phyloP scores from a whole-genome alignment of 75 land plant genomes.

The Larix kaempferi region DNA sequence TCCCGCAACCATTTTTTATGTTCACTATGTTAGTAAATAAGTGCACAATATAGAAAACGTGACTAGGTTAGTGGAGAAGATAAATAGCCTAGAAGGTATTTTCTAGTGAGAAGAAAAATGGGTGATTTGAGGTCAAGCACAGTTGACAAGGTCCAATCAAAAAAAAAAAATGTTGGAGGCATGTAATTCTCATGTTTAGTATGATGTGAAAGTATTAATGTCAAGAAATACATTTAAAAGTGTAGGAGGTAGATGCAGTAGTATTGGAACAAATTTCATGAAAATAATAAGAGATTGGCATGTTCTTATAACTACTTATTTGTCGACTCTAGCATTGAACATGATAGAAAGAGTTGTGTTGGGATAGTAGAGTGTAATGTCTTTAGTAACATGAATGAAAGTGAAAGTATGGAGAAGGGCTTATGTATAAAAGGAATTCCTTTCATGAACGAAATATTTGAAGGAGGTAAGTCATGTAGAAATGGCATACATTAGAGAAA shows the following conservation, averaged over 20 bases:
- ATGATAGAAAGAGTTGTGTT: background rate
- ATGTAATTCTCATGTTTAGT: background rate
- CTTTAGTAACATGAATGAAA: background rate
- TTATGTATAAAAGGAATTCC: background rate
- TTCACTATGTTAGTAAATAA: background rate
- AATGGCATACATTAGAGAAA: background rate
- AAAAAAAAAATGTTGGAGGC: background rate
- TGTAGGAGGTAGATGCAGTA: background rate
- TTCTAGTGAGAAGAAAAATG: background rate
- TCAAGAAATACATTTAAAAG: background rate
- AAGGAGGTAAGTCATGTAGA: background rate
- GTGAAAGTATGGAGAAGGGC: background rate
- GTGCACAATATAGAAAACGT: background rate
- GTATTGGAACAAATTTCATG: background rate
- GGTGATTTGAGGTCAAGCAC: background rate
- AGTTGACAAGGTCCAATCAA: background rate
- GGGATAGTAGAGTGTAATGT: background rate
- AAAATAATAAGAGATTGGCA: background rate
- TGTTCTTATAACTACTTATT: background rate
- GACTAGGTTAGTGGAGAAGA: background rate
- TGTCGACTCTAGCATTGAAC: background rate
- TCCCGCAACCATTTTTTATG: background rate
- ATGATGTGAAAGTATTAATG: background rate
- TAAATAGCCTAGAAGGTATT: background rate
- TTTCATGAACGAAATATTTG: background rate